Percentiles rank a stretch among this genome's conserved stretches.
These are phyloP conservation scores for Colletotrichum salicis DNA, from an alignment of 2,329 filamentous ascomycete genomes.

Conservation along the genomic window DNA sequence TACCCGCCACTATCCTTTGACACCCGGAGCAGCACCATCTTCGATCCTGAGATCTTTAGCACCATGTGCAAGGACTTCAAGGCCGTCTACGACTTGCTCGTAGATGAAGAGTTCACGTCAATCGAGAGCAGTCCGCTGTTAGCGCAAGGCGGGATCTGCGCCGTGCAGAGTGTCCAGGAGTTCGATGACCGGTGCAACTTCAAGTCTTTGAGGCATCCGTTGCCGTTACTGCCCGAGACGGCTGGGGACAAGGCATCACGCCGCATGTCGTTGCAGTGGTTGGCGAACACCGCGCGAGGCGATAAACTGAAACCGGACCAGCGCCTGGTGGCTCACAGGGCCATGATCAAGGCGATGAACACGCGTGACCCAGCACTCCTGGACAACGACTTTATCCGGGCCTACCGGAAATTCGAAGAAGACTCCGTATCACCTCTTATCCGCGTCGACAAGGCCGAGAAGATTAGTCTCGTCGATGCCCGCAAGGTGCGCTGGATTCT, in stretches of 20 bases:
- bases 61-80: slow-evolving; percentile 77
- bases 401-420: slow-evolving; percentile 78
- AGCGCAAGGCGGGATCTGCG: slow-evolving; percentile 75
- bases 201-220: slow-evolving; percentile 68
- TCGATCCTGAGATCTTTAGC: slow-evolving; percentile 67
- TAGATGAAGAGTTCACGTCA: slow-evolving; percentile 67
- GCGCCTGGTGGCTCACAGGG: slow-evolving; percentile 61
- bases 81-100: slow-evolving; percentile 76
- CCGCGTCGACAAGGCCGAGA: slow-evolving; percentile 66
- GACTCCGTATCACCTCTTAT: slow-evolving; percentile 60
- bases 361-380: slow-evolving; percentile 48
- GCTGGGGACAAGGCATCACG: slow-evolving; percentile 43
- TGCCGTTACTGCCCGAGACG: slow-evolving; percentile 72
- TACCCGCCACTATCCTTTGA: slow-evolving; percentile 71
- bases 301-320: slow-evolving; percentile 59
- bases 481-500: slow-evolving; percentile 84
- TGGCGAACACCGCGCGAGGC: slow-evolving; percentile 42
- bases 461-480: slow-evolving; percentile 71
- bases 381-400: slow-evolving; percentile 69
- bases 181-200: slow-evolving; percentile 74
- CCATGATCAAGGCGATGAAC: slow-evolving; percentile 64
- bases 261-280: slow-evolving; percentile 51
- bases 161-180: slow-evolving; percentile 72
- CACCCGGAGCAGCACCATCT: slow-evolving; percentile 52
- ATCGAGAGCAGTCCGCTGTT: slow-evolving; percentile 61